Base-by-base conservation (phyloP, 2,329 filamentous ascomycete genomes). In the Plectosphaerella plurivora region DNA sequence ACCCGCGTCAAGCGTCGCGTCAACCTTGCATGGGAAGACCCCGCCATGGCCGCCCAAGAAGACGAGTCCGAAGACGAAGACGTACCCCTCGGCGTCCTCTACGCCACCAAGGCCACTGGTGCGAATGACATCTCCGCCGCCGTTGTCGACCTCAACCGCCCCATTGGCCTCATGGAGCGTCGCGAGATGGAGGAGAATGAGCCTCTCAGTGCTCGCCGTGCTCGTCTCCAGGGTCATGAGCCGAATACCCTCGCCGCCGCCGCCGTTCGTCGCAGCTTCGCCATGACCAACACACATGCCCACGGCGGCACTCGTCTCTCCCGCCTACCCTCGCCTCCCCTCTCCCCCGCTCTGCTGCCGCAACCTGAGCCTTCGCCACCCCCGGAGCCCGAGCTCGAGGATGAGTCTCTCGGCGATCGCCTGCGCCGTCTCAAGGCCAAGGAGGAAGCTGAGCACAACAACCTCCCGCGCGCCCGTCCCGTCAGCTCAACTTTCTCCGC, bases 141-240 rank as follows among this genome's bases (percentile, higher is more conserved):
- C 47, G 68, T 77, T 55, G 75, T 76, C 53, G 78, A 82, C 70
- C 63, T 85, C 57, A 78, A 84, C 69, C 71, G 84, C 11, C 88
- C 89, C 0, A 67, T 91, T 5, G 89, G 89, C 5, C 68, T 94
- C 52, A 86, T 94, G 75, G 88, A 95, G 64, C 84, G 83, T 61
- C 84, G 90, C 46, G 87, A 95, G 54, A 73, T 94, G 58, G 94
- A 99, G 66, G 94, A 99, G 62, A 94, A 91, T 51, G 94, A 97
- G 66, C 92, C 94, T 0, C 75, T 97, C 18, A 91, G 88, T 61
- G 79, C 79, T 39, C 86, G 92, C 3, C 84, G 89, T 47, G 88
- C 87, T 41, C 81, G 92, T 52, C 76, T 97, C 7, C 80, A 86
- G 44, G 89, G 89, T 37, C 76, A 80, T 15, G 73, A 76, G 44